A percentile compares a stretch with the other conserved stretches of the same genome.
These are phyloP conservation scores for Fermentozyma sake DNA, from an alignment of 1,139 yeast species.

Conservation along the genomic window DNA sequence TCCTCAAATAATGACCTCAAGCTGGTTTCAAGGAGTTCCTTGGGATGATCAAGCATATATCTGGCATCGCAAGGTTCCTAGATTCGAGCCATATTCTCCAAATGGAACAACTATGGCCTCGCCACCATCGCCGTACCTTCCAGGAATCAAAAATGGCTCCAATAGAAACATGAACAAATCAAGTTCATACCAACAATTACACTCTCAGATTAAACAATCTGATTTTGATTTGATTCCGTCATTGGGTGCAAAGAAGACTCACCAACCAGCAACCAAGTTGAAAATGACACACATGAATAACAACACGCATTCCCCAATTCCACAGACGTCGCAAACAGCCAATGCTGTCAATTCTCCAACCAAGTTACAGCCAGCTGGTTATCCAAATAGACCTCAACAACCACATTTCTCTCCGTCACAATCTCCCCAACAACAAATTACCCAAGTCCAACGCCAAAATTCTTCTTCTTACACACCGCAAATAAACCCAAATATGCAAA, in stretches of 20 bases:
- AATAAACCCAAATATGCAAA: too few relatives aligned
- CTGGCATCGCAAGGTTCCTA: constrained; percentile 45
- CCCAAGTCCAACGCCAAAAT: background rate
- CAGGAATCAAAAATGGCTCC: constrained; percentile 35
- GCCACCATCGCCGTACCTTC: constrained; percentile 25
- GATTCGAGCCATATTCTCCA: constrained; percentile 52
- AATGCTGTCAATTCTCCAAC: constrained; percentile 1
- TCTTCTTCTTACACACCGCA: constrained; percentile 1
- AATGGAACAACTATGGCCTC: constrained; percentile 9
- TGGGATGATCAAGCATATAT: constrained; percentile 41
- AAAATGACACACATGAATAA: constrained; percentile 16
- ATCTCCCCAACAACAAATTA: constrained; percentile 3
- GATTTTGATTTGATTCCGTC: constrained; percentile 34
- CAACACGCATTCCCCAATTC: constrained; percentile 1
- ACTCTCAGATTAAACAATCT: constrained; percentile 34
- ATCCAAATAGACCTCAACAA: too few relatives aligned
- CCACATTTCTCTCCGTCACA: constrained; percentile 4
- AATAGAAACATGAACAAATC: constrained; percentile 38
- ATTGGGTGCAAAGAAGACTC: constrained; percentile 22
- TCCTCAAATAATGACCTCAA: constrained; percentile 29
- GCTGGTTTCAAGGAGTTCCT: constrained; percentile 37
- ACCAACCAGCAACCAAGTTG: constrained; percentile 32
- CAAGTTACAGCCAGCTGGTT: constrained; percentile 3
- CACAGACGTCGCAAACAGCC: constrained; percentile 6
- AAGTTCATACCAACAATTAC: constrained; percentile 38